Evolutionary conservation across 2,329 filamentous ascomycete species (phyloP), one percentile per base, ranked within the genome.

Genomic region (Aureobasidium sp.): DNA sequence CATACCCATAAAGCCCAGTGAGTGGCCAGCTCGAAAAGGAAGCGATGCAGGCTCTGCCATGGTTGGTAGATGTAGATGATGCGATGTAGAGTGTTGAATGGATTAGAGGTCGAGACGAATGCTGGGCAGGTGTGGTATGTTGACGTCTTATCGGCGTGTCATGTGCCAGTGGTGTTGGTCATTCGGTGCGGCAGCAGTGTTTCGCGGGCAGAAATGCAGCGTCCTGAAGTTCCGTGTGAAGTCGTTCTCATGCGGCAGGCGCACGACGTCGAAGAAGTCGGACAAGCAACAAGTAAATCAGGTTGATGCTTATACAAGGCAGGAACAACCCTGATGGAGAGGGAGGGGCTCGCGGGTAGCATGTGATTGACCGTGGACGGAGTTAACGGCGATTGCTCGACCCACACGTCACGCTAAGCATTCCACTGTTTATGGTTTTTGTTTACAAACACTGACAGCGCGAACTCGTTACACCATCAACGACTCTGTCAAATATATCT

Each of bases 1-100:
- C 68, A 47, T 68, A 77, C 75, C 72, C 66, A 78, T 74, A 67
- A 75, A 75, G 60, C 75, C 74, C 34, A 78, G 66, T 23, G 71
- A 68, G 48, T 69, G 68, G 17, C 67, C 71, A 48, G 63, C 34
- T 42, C 62, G 34, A 26, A 61, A 37, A 20, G 57, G 32, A 13
- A 59, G 37, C 27, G 36, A 39, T 23, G 61, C 23, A 8, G 55
- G 52, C 10, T 46, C 46, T 39, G 39, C 57, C 57, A 60, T 60
- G 57, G 9, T 26, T 8, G 41, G 6, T 36, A 17, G 32, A 36
- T 39, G 5, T 5, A 5, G 5, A 2, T 8, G 9, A 48, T 34
- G 17, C 9, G 5, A 1, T 37, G 2, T 29, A 3, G n/a, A 13
- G 20, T 29, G 17, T 47, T 23, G 5, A 23, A 34, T 36, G 15